phyloP scores from a whole-genome alignment of 257 asterid species.

The Penstemon newberryi region DNA sequence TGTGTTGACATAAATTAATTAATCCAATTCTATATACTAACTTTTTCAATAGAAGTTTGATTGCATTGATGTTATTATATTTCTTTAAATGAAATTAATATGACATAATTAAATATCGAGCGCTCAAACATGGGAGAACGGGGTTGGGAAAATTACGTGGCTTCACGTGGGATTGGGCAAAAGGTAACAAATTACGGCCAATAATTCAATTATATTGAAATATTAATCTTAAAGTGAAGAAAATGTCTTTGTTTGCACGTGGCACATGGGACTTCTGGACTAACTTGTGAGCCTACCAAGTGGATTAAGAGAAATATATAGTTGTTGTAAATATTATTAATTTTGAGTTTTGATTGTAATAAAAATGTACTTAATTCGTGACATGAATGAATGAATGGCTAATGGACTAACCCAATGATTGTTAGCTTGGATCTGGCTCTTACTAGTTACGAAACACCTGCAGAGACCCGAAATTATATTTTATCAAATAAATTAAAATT shows the following conservation, averaged over 20 bases:
- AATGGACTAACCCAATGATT: not conserved
- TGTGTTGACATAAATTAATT: no score
- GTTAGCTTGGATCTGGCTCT: no score
- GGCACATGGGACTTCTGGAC: slow-evolving; percentile 25
- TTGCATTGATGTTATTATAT: not conserved
- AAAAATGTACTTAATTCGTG: not conserved
- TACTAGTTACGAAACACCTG: no score
- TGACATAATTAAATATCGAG: not conserved
- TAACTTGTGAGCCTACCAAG: slow-evolving; percentile 16
- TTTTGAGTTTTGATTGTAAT: not conserved
- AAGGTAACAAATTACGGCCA: not conserved
- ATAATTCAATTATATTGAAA: not conserved
- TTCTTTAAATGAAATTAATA: not conserved
- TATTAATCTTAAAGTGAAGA: slow-evolving; percentile 8
- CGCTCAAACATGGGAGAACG: not conserved
- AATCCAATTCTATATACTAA: not conserved
- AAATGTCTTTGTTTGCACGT: slow-evolving; percentile 29
- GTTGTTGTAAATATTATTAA: not conserved
- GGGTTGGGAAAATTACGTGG: slow-evolving; percentile 29
- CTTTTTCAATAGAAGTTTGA: not conserved
- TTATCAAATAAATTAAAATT: no score
- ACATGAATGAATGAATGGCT: not conserved
- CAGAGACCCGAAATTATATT: no score
- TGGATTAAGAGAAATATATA: not conserved
- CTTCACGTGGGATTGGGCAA: slow-evolving; percentile 39